phyloP scores from a whole-genome alignment of 176 grass and related monocot genomes.

The Saccharum spontaneum region DNA sequence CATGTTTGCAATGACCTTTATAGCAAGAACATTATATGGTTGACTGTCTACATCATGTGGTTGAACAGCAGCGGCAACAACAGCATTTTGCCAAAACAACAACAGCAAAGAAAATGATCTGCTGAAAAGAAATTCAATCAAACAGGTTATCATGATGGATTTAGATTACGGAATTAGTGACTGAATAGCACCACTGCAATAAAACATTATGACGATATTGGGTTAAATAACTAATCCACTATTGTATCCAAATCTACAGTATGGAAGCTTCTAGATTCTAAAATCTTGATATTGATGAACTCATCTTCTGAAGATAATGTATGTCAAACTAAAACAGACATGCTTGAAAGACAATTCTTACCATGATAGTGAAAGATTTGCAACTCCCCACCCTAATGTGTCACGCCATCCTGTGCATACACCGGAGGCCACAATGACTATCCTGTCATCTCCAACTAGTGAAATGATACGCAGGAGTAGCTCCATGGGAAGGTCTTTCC shows the following conservation, averaged over 20 bases:
- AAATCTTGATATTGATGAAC: background rate
- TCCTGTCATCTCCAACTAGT: conserved; percentile 56
- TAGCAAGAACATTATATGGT: background rate
- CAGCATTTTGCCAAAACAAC: background rate
- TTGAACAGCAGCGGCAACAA: background rate
- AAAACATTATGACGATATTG: background rate
- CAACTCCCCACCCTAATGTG: conserved; percentile 63
- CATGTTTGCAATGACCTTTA: background rate
- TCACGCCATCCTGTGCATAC: conserved; percentile 95
- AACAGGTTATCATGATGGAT: background rate
- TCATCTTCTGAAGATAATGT: background rate
- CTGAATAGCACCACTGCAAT: background rate
- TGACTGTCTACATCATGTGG: background rate
- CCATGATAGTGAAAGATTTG: conserved; percentile 74
- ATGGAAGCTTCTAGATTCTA: background rate
- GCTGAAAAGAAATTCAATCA: background rate
- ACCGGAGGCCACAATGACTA: conserved; percentile 64
- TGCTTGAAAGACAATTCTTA: conserved; percentile 20
- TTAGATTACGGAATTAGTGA: background rate
- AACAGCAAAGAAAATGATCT: background rate
- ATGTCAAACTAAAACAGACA: background rate
- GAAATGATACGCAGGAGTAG: conserved; percentile 71
- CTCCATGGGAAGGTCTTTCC: conserved; percentile 98
- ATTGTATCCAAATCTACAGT: background rate
- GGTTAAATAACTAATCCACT: background rate